Evolutionary conservation across 2,329 filamentous ascomycete species (phyloP).

Genomic region (Dothideomycetidae sp.): DNA sequence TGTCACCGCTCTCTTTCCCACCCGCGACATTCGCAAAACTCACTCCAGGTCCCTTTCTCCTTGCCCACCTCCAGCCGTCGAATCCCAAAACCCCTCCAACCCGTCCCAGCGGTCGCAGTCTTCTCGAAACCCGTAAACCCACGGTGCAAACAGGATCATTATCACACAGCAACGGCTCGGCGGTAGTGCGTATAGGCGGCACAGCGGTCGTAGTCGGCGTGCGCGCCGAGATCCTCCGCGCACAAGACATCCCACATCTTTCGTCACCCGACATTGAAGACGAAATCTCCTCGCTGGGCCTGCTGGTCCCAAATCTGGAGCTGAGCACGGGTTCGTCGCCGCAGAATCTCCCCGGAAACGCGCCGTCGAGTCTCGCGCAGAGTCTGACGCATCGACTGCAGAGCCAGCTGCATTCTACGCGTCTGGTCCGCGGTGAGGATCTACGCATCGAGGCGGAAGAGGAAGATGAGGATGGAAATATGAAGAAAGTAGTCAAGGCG

Average conservation of each 20-base stretch:
- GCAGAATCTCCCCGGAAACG: slow-evolving; percentile 67
- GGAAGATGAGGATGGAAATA: slow-evolving; percentile 35
- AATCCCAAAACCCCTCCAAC: slow-evolving; percentile 39
- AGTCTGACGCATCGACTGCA: slow-evolving; percentile 69
- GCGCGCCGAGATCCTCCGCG: slow-evolving; percentile 67
- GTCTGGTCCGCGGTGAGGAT: slow-evolving; percentile 51
- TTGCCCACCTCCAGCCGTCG: slow-evolving; percentile 64
- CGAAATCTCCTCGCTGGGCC: slow-evolving; percentile 40
- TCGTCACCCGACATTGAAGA: slow-evolving; percentile 8
- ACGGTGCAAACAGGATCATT: slow-evolving; percentile 70
- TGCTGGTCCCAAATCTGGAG: slow-evolving; percentile 89
- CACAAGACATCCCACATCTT: slow-evolving; percentile 53
- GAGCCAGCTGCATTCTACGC: slow-evolving; percentile 57
- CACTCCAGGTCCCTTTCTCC: slow-evolving; percentile 75
- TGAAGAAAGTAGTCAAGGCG: slow-evolving; percentile 49
- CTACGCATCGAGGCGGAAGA: slow-evolving; percentile 48
- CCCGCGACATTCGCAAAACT: slow-evolving; percentile 74
- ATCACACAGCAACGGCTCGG: slow-evolving; percentile 78
- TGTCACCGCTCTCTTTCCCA: slow-evolving; percentile 34
- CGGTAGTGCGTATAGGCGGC: slow-evolving; percentile 75
- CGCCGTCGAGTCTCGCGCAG: slow-evolving; percentile 69
- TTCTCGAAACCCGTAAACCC: slow-evolving; percentile 55
- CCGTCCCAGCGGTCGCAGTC: slow-evolving; percentile 68
- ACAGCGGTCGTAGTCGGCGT: slow-evolving; percentile 93
- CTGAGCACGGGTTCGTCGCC: slow-evolving; percentile 82